Evolutionary conservation across 768 basidiomycete genomes (phyloP), one percentile per base, ranked within the genome.

Genomic region (Heimioporus sp.): DNA sequence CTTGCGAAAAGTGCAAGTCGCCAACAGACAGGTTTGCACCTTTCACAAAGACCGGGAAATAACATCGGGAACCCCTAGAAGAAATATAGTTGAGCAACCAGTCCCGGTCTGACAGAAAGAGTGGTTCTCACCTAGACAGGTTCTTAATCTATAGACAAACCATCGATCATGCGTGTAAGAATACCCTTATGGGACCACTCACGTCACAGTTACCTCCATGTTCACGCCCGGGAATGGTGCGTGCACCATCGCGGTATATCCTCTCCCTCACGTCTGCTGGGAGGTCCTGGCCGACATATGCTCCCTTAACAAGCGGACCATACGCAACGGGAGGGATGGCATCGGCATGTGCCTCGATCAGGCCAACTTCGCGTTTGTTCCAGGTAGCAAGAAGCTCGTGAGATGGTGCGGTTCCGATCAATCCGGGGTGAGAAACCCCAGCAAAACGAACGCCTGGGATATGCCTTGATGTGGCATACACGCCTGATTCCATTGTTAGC

Each of bases 181-280:
- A 9, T 8, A 39, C 12, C 15, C 5, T 8, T 32, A 6, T 0
- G 7, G 30, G 32, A 37, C 37, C 21, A 42, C 55, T 73, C 75
- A 80, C 86, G 69, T 87, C 85, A 60, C 85, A 87, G 53, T 87
- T 87, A 28, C 88, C 88, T 16, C 88, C 87, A 64, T 90, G 86
- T 63, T 91, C 87, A n/a, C 88, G 66, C 13, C 84, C 86, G 8
- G 88, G 88, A 39, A 87, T 73, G 0, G 88, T 90, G 54, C 88
- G 74, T 36, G 87, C 87, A 19, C 88, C 88, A 56, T 91, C 86
- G 30, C 59, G 63, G 11, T 73, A 72, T 50, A 91, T 80, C 73
- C 79, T 84, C 54, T 75, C 72, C 44, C 64, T 62, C 3, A 85
- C 63, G 4, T 77, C 72, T 1, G 68, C 60, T 11, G 69, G 58